These are phyloP conservation scores for Stagonosporopsis vannaccii DNA, from an alignment of 2,329 filamentous ascomycete genomes.

Conservation along the genomic window DNA sequence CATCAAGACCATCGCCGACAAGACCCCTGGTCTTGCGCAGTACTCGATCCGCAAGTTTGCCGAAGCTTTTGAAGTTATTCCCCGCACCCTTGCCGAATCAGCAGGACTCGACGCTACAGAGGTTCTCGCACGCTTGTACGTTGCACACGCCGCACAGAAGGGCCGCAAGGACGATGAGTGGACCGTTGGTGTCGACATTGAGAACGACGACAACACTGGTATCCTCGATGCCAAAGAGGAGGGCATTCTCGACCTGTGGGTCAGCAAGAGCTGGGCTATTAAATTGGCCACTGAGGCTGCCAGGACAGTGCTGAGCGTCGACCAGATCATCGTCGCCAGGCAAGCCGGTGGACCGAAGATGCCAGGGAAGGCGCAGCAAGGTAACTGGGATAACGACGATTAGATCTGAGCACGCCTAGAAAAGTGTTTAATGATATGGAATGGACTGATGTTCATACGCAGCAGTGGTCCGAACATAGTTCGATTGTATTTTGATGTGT, in stretches of 20 bases:
- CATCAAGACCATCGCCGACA: constrained; percentile 88
- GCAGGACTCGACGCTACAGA: constrained; percentile 98
- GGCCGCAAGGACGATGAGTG: constrained; percentile 73
- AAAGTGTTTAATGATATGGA: constrained; percentile 16
- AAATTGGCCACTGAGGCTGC: constrained; percentile 95
- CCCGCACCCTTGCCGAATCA: constrained; percentile 91
- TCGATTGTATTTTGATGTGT: neutral
- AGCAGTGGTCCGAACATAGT: neutral
- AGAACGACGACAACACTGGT: constrained; percentile 82
- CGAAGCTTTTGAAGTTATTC: constrained; percentile 97
- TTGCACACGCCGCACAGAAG: constrained; percentile 75
- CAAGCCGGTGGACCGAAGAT: constrained; percentile 98
- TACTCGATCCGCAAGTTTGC: constrained; percentile 98
- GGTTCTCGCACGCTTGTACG: constrained; percentile 89
- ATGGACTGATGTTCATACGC: neutral
- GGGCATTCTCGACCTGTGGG: constrained; percentile 89
- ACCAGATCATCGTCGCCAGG: constrained; percentile 98
- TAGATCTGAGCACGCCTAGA: constrained; percentile 8
- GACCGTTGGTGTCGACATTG: constrained; percentile 92
- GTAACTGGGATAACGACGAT: constrained; percentile 73
- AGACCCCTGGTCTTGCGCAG: constrained; percentile 89
- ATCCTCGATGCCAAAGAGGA: constrained; percentile 85
- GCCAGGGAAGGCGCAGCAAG: constrained; percentile 79
- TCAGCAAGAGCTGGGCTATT: constrained; percentile 95
- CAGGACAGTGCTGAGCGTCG: constrained; percentile 91